A percentile compares a stretch with the other conserved stretches of the same genome.
Evolutionary conservation across 192 early-diverging fungal genomes (phyloP).

Genomic region (Chytriomyces confervae): DNA sequence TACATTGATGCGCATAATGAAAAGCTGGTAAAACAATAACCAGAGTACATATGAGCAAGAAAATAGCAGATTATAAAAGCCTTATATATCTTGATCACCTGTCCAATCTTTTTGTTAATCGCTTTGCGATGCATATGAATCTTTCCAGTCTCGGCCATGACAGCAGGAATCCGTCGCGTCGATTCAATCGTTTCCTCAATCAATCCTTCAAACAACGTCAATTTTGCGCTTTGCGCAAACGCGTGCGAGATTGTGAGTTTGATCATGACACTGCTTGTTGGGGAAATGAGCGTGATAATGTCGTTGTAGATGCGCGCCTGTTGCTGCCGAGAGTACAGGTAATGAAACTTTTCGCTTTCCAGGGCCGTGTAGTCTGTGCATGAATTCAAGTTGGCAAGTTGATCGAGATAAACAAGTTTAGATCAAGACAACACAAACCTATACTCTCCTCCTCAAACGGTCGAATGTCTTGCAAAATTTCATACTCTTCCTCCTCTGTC

Average conservation of each 20-base stretch:
- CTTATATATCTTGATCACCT: constrained; percentile 38
- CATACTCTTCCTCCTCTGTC: constrained; percentile 79
- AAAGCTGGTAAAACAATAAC: no score
- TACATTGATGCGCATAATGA: constrained; percentile 76
- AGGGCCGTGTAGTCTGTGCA: constrained; percentile 54
- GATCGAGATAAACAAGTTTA: neutral
- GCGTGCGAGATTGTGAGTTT: constrained; percentile 96
- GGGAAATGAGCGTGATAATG: constrained; percentile 76
- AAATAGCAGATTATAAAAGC: neutral
- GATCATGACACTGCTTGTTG: constrained; percentile 64
- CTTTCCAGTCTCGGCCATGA: constrained; percentile 92
- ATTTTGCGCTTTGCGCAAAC: constrained; percentile 94
- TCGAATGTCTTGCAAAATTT: constrained; percentile 73
- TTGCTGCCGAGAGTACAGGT: constrained; percentile 70
- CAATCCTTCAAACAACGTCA: constrained; percentile 89
- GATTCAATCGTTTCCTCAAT: constrained; percentile 92
- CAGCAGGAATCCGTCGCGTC: constrained; percentile 89
- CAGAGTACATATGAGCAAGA: no score
- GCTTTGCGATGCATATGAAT: constrained; percentile 75
- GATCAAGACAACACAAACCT: constrained; percentile 28
- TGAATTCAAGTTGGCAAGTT: neutral
- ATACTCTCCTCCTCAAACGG: constrained; percentile 77
- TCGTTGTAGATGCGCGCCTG: constrained; percentile 85
- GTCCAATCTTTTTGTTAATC: constrained; percentile 94
- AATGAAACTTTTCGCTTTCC: constrained; percentile 79